These are phyloP conservation scores for Neophaeococcomyces aloes DNA, from an alignment of 2,329 filamentous ascomycete genomes.

Conservation along the genomic window DNA sequence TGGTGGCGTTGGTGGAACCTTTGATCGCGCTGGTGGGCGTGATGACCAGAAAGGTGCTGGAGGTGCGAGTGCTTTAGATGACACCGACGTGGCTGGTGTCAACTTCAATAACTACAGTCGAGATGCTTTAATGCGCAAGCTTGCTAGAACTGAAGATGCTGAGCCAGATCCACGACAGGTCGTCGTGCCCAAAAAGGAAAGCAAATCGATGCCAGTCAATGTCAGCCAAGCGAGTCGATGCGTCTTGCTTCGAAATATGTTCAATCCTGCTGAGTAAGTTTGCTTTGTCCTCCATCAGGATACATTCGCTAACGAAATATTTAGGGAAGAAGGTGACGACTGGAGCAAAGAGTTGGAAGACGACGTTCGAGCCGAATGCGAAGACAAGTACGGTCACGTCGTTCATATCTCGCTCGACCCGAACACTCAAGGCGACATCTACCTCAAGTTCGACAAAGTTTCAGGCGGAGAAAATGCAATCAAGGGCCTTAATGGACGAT, in stretches of 20 bases:
- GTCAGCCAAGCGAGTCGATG: slow-evolving; percentile 90
- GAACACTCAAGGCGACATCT: slow-evolving; percentile 91
- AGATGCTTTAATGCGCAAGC: slow-evolving; percentile 96
- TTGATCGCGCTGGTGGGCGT: slow-evolving; percentile 80
- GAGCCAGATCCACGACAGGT: slow-evolving; percentile 54
- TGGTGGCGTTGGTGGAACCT: slow-evolving; percentile 59
- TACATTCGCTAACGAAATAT: slow-evolving; percentile 26
- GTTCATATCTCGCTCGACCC: slow-evolving; percentile 93
- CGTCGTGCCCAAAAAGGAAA: slow-evolving; percentile 66
- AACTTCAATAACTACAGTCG: slow-evolving; percentile 99
- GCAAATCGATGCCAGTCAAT: slow-evolving; percentile 68
- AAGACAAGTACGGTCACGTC: slow-evolving; percentile 90
- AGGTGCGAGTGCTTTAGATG: slow-evolving; percentile 87
- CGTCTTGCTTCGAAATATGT: slow-evolving; percentile 91
- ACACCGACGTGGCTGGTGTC: slow-evolving; percentile 93
- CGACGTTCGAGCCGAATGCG: slow-evolving; percentile 85
- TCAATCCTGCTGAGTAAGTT: slow-evolving; percentile 79
- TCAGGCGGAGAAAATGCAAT: slow-evolving; percentile 94
- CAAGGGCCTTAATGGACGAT: slow-evolving; percentile 92
- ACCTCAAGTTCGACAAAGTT: slow-evolving; percentile 95
- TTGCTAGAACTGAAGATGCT: slow-evolving; percentile 85
- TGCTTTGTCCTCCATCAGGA: neutral
- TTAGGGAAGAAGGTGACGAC: slow-evolving; percentile 69
- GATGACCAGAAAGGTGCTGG: slow-evolving; percentile 80
- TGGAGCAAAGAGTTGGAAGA: slow-evolving; percentile 93